Evolutionary conservation across 129 eudicot species (phyloP), one percentile per base, ranked within the genome.

Genomic region (Artemisia argyi): DNA sequence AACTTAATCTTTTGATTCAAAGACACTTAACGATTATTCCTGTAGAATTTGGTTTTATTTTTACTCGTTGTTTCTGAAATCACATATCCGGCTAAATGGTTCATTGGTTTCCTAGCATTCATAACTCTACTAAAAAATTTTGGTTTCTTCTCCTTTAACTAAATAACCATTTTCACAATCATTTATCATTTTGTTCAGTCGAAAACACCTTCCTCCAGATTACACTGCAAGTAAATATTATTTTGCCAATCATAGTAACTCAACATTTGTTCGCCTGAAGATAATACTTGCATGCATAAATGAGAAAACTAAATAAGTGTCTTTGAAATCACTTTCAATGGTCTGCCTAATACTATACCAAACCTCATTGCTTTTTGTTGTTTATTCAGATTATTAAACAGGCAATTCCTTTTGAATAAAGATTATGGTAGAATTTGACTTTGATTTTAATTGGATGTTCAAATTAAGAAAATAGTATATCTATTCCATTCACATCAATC

Each of bases 341-440:
- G 77, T 61, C 69, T 61, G 30, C 35, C 44, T 73, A 61, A 61
- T 64, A 64, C 71, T 71, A 61, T 64, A 52, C 78, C 78, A 24
- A 74, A 74, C 71, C 46, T 61, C 28, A 49, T 48, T 61, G 50
- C 61, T 73, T 49, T 32, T 51, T 32, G 46, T 63, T 63, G 16
- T 32, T 74, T 63, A 51, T 64, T 64, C 26, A 39, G 11, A 17
- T 32, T 20, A 32, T 52, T 74, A 32, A 72, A 64, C 64, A 63
- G 65, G 11, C 39, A 53, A 46, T 51, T 28, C 24, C 22, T 58
- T 32, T 49, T 52, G 72, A 74, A 64, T 74, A 74, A 53, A 51
- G 53, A 39, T 74, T 26, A 14, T 16, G 15, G 24, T 55, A 47
- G 71, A 52, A 63, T 64, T 63, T 64, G 55, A 19, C 65, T 52